Conservation (phyloP, 2,329 filamentous ascomycete genomes). For the Coleophoma eucalyptorum region DNA sequence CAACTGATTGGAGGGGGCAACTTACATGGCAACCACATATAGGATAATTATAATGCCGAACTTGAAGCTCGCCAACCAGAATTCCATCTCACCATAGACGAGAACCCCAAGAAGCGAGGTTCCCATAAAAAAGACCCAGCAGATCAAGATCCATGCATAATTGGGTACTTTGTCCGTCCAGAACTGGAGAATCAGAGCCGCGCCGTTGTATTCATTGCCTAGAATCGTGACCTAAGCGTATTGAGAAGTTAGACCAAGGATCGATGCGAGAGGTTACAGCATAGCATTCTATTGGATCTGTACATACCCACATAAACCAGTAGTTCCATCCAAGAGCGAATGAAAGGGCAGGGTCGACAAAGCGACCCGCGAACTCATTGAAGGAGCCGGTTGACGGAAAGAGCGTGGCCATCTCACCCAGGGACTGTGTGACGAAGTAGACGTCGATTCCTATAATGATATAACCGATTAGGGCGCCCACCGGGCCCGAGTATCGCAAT, state of each 20-base stretch:
- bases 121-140: constrained; percentile 37
- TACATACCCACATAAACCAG: constrained; percentile 31
- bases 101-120: constrained; percentile 36
- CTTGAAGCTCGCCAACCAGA: constrained; percentile 42
- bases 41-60: neutral
- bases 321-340: constrained; percentile 47
- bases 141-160: constrained; percentile 42
- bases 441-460: constrained; percentile 10
- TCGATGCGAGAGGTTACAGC: too few species aligned
- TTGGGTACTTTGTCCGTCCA: constrained; percentile 48
- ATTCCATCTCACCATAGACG: constrained; percentile 51
- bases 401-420: constrained; percentile 52
- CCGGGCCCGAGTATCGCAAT: neutral
- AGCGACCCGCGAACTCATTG: constrained; percentile 33
- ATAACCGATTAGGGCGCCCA: neutral
- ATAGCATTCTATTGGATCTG: too few species aligned
- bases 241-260: too few species aligned
- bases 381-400: constrained; percentile 1
- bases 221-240: constrained; percentile 67
- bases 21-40: neutral
- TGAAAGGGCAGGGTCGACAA: constrained; percentile 43
- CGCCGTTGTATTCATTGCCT: constrained; percentile 79
- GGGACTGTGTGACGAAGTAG: constrained; percentile 42
- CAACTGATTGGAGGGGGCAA: neutral
- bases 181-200: constrained; percentile 74